Evolutionary conservation across 2,329 filamentous ascomycete species (phyloP).

Genomic region (Alternaria novae-zelandiae): DNA sequence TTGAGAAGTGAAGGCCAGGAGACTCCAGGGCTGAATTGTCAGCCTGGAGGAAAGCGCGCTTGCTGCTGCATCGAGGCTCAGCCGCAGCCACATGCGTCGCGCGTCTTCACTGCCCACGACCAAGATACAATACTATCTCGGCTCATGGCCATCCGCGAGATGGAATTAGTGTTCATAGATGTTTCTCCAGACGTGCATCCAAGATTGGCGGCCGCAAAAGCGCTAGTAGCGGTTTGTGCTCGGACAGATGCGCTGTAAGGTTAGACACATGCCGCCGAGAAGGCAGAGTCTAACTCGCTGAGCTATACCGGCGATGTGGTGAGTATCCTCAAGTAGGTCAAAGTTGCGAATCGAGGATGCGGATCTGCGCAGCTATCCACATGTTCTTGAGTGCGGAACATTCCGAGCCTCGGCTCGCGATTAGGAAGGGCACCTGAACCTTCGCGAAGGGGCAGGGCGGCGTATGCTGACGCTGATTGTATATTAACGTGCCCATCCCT

Average conservation of each 20-base stretch:
- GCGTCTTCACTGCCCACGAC: no score
- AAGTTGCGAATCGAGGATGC: background rate
- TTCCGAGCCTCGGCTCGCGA: constrained; percentile 10
- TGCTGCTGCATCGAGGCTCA: background rate
- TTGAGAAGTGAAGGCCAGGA: background rate
- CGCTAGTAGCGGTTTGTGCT: no score
- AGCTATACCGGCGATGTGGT: background rate
- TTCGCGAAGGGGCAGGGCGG: background rate
- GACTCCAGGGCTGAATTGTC: background rate
- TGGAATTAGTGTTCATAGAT: background rate
- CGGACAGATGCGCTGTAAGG: background rate
- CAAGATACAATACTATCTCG: no score
- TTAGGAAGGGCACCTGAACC: background rate
- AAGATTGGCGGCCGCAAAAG: no score
- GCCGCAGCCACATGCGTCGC: background rate
- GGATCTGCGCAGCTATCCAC: background rate
- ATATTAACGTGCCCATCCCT: background rate
- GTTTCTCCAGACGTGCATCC: no score
- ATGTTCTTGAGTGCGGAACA: background rate
- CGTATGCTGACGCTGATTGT: background rate
- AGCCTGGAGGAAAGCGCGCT: background rate
- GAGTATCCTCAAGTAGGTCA: background rate
- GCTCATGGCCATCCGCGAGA: no score
- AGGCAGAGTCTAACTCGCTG: background rate
- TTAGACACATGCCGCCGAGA: background rate